These are phyloP conservation scores for Talaromyces sp. DNA, from an alignment of 2,329 filamentous ascomycete genomes.

Conservation along the genomic window DNA sequence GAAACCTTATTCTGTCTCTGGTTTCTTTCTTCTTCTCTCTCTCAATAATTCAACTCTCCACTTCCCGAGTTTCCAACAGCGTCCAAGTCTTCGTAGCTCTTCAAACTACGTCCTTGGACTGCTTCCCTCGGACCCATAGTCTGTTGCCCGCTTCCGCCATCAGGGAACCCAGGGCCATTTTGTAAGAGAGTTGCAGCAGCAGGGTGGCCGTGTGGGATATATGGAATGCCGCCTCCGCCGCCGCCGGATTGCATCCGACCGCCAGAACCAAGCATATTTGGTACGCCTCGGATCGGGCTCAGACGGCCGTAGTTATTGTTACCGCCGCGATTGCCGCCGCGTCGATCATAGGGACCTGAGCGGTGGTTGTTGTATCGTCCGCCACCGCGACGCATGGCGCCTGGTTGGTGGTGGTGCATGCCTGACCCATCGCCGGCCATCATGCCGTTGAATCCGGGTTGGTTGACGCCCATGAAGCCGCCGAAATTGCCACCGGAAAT, in stretches of 20 bases:
- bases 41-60: conserved; percentile 84
- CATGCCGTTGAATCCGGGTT: conserved; percentile 27
- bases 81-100: conserved; percentile 97
- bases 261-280: conserved; percentile 30
- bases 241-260: conserved; percentile 28
- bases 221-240: conserved; percentile 21
- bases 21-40: background rate
- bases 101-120: conserved; percentile 84
- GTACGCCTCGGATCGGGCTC: conserved; percentile 30
- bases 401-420: conserved; percentile 46
- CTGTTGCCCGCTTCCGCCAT: conserved; percentile 61
- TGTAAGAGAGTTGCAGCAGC: conserved; percentile 24
- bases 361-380: conserved; percentile 58
- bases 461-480: conserved; percentile 27
- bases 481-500: conserved; percentile 25
- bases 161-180: conserved; percentile 33
- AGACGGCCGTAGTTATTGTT: conserved; percentile 46
- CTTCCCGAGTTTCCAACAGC: conserved; percentile 69
- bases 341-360: conserved; percentile 69
- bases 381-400: conserved; percentile 65
- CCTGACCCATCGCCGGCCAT: conserved; percentile 34
- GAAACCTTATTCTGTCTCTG: background rate
- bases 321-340: conserved; percentile 48
- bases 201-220: conserved; percentile 36
- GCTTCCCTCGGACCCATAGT: conserved; percentile 84